Conservation (phyloP, 108 stramenopile genomes). For the Epipyxis sp. region DNA sequence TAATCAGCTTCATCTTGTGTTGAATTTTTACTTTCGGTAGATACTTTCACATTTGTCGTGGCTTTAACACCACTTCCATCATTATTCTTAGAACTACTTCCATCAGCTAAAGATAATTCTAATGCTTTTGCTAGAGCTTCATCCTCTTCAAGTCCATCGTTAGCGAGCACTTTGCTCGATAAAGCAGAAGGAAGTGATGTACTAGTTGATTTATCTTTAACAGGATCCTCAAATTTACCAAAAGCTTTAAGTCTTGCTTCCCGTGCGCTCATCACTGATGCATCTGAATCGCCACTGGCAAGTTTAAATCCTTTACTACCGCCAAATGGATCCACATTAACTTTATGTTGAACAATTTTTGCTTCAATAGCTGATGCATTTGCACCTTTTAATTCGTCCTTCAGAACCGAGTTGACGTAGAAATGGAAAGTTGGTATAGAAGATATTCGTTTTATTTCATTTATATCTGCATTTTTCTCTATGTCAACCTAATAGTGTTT, state of each 20-base stretch:
- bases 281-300: neutral
- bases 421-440: slow-evolving; percentile 55
- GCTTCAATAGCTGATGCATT: neutral
- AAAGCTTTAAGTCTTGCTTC: neutral
- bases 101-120: neutral
- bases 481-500: too few species aligned
- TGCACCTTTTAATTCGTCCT: slow-evolving; percentile 22
- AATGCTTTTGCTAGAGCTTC: neutral
- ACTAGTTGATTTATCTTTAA: too few species aligned
- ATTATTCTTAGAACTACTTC: neutral
- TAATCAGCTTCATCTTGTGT: slow-evolving; percentile 1
- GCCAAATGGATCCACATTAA: too few species aligned
- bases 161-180: neutral
- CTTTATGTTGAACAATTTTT: neutral
- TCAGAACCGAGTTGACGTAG: slow-evolving; percentile 47
- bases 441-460: slow-evolving; percentile 42
- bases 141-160: neutral
- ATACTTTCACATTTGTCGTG: too few species aligned
- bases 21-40: too few species aligned
- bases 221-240: neutral
- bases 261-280: neutral
- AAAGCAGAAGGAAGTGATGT: neutral
- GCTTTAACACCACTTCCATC: too few species aligned
- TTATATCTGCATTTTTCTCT: slow-evolving; percentile 17
- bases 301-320: neutral